Conservation (phyloP, 2,329 filamentous ascomycete genomes). For the Cladorrhinum sp. region DNA sequence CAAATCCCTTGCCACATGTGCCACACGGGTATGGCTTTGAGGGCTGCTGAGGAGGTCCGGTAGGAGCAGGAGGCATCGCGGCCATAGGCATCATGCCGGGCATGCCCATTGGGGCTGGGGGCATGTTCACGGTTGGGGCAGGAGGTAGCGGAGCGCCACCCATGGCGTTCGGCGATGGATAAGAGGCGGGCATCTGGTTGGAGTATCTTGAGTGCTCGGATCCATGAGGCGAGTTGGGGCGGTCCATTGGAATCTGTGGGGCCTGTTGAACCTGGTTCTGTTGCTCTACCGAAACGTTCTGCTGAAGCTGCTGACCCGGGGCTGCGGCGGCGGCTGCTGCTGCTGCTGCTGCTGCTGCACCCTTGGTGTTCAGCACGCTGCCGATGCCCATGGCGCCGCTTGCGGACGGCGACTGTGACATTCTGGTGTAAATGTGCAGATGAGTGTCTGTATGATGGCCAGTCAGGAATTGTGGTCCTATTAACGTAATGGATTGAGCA, state of each 20-base stretch:
- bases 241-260: constrained; percentile 42
- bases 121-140: constrained; percentile 39
- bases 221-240: constrained; percentile 56
- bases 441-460: not conserved
- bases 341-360: constrained; percentile 28
- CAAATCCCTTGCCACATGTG: constrained; percentile 88
- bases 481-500: too few species aligned
- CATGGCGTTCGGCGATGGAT: constrained; percentile 54
- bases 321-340: constrained; percentile 27
- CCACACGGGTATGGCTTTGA: constrained; percentile 80
- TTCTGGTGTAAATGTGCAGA: constrained; percentile 3
- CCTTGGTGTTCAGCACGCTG: constrained; percentile 52
- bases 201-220: constrained; percentile 59
- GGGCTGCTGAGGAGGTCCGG: constrained; percentile 22
- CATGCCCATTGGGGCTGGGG: constrained; percentile 41
- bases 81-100: constrained; percentile 34
- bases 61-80: constrained; percentile 27
- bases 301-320: constrained; percentile 26
- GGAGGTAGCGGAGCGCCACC: constrained; percentile 38
- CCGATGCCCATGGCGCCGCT: constrained; percentile 52
- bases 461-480: not conserved
- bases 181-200: constrained; percentile 44
- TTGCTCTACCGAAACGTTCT: constrained; percentile 18
- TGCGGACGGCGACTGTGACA: constrained; percentile 40
- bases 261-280: constrained; percentile 24